A percentile compares a stretch with the other conserved stretches of the same genome.
These are phyloP conservation scores for Favolaschia claudopus DNA, from an alignment of 768 basidiomycete genomes.

Conservation along the genomic window DNA sequence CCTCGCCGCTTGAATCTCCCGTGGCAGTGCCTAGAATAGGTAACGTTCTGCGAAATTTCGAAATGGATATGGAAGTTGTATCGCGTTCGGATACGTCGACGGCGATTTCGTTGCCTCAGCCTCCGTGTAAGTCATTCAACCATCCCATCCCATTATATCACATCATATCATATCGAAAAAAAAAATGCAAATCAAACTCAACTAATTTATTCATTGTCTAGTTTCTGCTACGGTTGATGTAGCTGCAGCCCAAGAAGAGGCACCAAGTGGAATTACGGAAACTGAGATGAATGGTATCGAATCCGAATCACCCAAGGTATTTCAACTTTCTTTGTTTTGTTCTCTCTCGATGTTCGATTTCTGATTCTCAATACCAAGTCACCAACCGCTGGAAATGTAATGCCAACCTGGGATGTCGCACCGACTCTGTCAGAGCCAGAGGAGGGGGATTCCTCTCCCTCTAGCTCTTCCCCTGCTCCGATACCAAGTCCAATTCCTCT, in stretches of 20 bases:
- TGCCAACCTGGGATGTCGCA: slow-evolving; percentile 20
- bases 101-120: background rate
- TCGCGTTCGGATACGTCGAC: background rate
- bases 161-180: no score
- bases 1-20: background rate
- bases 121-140: background rate
- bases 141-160: no score
- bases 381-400: background rate
- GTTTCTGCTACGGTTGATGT: no score
- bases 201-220: no score
- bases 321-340: no score
- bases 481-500: no score
- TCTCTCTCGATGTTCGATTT: no score
- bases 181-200: no score
- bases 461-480: background rate
- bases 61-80: background rate
- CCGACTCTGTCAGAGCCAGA: background rate
- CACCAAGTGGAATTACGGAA: no score
- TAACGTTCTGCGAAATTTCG: background rate
- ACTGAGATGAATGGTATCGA: no score
- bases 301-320: no score
- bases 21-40: background rate
- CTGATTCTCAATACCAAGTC: background rate
- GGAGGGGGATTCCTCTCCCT: background rate
- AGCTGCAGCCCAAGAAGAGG: no score